These are phyloP conservation scores for Penicillium brevicompactum DNA, from an alignment of 2,329 filamentous ascomycete species.

Conservation along the genomic window DNA sequence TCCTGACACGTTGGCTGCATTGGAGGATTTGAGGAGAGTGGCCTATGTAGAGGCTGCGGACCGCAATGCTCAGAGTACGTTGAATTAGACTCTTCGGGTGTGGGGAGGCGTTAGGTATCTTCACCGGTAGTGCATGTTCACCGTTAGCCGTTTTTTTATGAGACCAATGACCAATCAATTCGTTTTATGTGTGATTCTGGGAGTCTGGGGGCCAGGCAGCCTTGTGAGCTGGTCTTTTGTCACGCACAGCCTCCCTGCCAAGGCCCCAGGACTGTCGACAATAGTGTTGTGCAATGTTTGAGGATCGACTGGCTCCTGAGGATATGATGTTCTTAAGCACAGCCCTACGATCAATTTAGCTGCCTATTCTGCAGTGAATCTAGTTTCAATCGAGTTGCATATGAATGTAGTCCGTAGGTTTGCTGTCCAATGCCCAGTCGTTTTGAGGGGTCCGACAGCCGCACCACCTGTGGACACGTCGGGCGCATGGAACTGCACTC, in stretches of 20 bases:
- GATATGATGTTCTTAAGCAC: background rate
- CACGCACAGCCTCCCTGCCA: constrained; percentile 17
- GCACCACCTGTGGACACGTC: too few species aligned
- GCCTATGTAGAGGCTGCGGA: constrained; percentile 13
- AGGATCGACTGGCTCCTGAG: background rate
- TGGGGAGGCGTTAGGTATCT: background rate
- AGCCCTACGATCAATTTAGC: background rate
- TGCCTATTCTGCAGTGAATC: background rate
- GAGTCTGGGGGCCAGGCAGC: background rate
- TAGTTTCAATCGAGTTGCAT: background rate
- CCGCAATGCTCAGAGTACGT: constrained; percentile 9
- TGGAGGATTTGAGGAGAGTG: constrained; percentile 11
- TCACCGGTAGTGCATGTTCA: background rate
- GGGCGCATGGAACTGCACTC: too few species aligned
- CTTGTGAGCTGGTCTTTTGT: background rate
- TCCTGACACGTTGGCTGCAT: constrained; percentile 11
- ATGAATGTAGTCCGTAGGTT: background rate
- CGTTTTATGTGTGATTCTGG: background rate
- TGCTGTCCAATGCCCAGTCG: background rate
- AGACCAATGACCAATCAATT: background rate
- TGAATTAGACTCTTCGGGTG: constrained; percentile 6
- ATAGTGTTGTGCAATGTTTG: background rate
- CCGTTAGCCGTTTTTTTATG: background rate
- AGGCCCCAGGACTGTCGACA: background rate
- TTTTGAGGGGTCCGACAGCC: background rate